A percentile compares a stretch with the other conserved stretches of the same genome.
Conservation (phyloP, 2,329 filamentous ascomycete genomes). For the Pseudogymnoascus sp. region DNA sequence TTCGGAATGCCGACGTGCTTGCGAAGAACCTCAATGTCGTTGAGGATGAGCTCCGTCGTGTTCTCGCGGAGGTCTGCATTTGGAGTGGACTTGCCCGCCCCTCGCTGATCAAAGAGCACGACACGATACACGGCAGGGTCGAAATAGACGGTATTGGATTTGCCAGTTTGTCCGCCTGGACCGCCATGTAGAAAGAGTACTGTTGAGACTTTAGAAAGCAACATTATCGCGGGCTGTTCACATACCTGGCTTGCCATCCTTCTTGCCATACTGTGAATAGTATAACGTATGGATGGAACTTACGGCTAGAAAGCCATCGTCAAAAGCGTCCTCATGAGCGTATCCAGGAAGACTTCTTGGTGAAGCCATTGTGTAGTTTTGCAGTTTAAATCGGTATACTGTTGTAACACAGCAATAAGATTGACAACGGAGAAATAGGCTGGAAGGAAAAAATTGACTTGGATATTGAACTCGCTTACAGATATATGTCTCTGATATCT, state of each 20-base stretch:
- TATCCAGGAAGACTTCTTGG: constrained; percentile 20
- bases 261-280: constrained; percentile 34
- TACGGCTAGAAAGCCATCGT: constrained; percentile 27
- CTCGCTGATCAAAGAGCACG: constrained; percentile 41
- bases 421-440: neutral
- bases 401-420: neutral
- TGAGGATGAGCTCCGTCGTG: constrained; percentile 37
- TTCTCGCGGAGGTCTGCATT: constrained; percentile 35
- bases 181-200: constrained; percentile 37
- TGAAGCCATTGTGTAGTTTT: constrained; percentile 8
- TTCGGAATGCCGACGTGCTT: constrained; percentile 34
- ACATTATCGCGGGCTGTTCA: neutral
- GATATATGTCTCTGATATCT: neutral
- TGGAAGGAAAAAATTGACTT: neutral
- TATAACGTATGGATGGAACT: constrained; percentile 30
- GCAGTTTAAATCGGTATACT: neutral
- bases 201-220: constrained; percentile 12
- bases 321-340: constrained; percentile 30
- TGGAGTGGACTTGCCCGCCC: constrained; percentile 37
- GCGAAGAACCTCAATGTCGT: constrained; percentile 39
- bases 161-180: constrained; percentile 31
- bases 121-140: constrained; percentile 37
- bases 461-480: neutral
- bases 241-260: constrained; percentile 32
- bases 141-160: constrained; percentile 35